Evolutionary conservation across 192 early-diverging fungal species (phyloP), one percentile per base, ranked within the genome.

Genomic region (Coemansia sp.): DNA sequence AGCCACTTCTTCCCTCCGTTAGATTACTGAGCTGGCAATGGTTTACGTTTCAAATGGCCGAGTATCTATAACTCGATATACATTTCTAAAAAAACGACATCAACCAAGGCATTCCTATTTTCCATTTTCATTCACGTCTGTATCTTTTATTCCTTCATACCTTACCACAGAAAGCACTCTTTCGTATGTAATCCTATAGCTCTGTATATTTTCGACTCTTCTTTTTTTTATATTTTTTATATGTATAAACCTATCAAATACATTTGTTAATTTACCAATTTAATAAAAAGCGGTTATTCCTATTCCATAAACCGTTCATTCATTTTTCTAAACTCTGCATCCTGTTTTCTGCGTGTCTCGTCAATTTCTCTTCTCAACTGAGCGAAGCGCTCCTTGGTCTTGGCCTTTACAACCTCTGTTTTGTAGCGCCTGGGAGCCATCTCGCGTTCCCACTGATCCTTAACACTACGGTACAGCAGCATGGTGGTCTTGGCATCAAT

Each of bases 401-500:
- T 66, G 29, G 52, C 55, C 20, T 37, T 32, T 5, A 50, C 45
- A n/a, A 67, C 50, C 44, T 67, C 32, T 0, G 44, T 40, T 35
- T 66, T 66, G 60, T 74, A 74, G 11, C 55, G 43, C 52, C 53
- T 58, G 3, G 71, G 71, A 1, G 64, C 66, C 45, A 76, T 11
- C 24, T 23, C 24, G 17, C 37, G 46, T 32, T 99, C 96, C 94
- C 94, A 98, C 6, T 85, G 82, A 0, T 80, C 64, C 67, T 88
- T 88, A 43, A 82, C 82, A 54, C 87, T 87, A 50, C 84, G 81
- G 72, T 93, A 99, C 5, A 99, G 55, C 36, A 93, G 55, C 83
- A 99, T 95, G 5, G 92, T 81, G 20, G 91, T 85, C 46, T 84
- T 78, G 0, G 95, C 95, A 78, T 97, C 96, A 34, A 92, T 69